A percentile compares a stretch with the other conserved stretches of the same genome.
Evolutionary conservation across 164 flowering plant species (phyloP).

Genomic region (grape (Vitis vinifera)): ASM3070453v1 NC_081805.1:26340001-26340500

Average conservation of each 20-base stretch:
- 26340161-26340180: not conserved
- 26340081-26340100: not conserved
- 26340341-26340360: too few relatives aligned
- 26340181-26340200: not conserved
- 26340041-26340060: not conserved
- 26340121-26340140: not conserved
- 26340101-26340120: not conserved
- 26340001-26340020: too few relatives aligned
- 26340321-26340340: not conserved
- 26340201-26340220: not conserved
- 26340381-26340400: not conserved
- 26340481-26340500: conserved; percentile 7
- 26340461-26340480: not conserved
- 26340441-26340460: conserved; percentile 14
- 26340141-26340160: not conserved
- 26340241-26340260: not conserved
- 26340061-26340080: not conserved
- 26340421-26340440: conserved; percentile 2
- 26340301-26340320: not conserved
- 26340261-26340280: not conserved
- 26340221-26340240: not conserved
- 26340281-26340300: not conserved
- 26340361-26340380: not conserved
- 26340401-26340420: conserved; percentile 4
- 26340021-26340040: not conserved